Conservation (phyloP, 352 stramenopile genomes). For the Peronospora destructor region DNA sequence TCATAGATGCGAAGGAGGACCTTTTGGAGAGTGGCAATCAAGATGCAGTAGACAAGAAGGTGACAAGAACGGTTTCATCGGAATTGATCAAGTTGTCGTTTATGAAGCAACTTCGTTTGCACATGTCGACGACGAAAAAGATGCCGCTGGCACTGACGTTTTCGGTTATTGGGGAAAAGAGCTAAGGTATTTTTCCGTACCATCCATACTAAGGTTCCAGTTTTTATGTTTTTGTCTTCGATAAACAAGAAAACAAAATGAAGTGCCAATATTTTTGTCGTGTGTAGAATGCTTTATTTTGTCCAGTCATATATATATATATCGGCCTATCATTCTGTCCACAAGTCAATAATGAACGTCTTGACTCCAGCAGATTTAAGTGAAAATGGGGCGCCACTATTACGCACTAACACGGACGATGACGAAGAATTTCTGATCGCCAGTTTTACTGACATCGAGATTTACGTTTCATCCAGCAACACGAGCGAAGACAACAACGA, state of each 20-base stretch:
- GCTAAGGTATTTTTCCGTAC: background rate
- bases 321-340: conserved; percentile 5
- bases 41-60: conserved; percentile 1
- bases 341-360: conserved; percentile 38
- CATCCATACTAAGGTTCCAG: background rate
- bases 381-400: conserved; percentile 39
- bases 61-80: background rate
- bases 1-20: conserved; percentile 6
- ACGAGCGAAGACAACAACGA: conserved; percentile 15
- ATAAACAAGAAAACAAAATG: no score
- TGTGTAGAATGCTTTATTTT: background rate
- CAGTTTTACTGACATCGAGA: conserved; percentile 38
- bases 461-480: conserved; percentile 32
- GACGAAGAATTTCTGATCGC: conserved; percentile 62
- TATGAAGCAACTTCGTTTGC: conserved; percentile 52
- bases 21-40: conserved; percentile 7
- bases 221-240: no score
- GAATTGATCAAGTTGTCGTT: conserved; percentile 43
- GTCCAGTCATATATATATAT: background rate
- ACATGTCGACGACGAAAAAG: conserved; percentile 56
- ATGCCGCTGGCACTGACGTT: conserved; percentile 64
- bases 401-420: conserved; percentile 40
- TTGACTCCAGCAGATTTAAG: conserved; percentile 40
- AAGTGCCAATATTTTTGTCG: background rate
- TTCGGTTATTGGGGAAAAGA: conserved; percentile 38